Base-by-base conservation (phyloP, 2,329 filamentous ascomycete species). In the Cladosporium sp. region DNA sequence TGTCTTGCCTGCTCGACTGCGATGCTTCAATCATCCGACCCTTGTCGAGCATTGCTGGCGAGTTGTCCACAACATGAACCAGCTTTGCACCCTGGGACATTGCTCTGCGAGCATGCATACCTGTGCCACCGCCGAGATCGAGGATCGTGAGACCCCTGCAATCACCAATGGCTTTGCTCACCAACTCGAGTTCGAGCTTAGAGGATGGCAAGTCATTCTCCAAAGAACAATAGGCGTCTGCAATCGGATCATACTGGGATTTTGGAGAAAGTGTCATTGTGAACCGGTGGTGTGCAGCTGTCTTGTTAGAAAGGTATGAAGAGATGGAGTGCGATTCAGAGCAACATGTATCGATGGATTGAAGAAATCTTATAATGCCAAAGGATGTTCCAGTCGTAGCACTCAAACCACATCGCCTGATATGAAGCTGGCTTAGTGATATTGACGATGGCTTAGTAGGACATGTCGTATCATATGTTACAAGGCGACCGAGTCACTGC, bases 61-160 rank as follows among this genome's bases (percentile, higher is more conserved):
- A 55, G 42, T 56, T 47, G 43, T 62, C 62, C 15, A 62, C 51
- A 20, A 60, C 52, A 36, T 64, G 59, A 36, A 64, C 34, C 11
- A 54, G 52, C 12, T 43, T 12, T 6, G 62, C 62, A 15, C 62
- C 60, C 1, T 49, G 55, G 19, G 51, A 54, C 11, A 63, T 55
- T 9, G 60, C 59, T 17, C 15, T 25, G n/a, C 60, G 59, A 3
- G 62, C 60, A 43, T 64, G 51, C 34, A 58, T 52, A 1, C 60
- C 62, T 11, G 38, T 61, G 8, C 60, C 62, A 20, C 62, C 58
- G 3, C 58, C 62, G 36, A 68, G 47, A 40, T 61, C 56, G n/a
- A 64, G 60, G 11, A 64, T 42, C 14, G 52, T 55, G 22, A 25
- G 37, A 5, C 47, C 52, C 1, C 58, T 61, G 42, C 62, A 64